Conservation (phyloP, 495 filamentous ascomycete species). For the Penicillium canariense region DNA sequence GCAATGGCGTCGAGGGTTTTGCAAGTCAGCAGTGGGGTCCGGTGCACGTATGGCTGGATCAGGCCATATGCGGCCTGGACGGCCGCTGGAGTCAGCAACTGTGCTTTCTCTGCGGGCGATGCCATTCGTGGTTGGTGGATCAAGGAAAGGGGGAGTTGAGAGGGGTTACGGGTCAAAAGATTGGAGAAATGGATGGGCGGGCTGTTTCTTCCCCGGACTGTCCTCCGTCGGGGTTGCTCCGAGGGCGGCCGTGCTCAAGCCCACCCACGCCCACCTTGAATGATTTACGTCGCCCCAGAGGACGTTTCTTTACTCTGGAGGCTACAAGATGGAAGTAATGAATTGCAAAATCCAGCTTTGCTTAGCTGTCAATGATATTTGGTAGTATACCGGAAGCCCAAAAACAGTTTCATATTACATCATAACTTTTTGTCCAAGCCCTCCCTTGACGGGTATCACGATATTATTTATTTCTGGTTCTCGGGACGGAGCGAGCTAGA, state of each 20-base stretch:
- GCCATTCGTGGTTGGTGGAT: slow-evolving; percentile 6
- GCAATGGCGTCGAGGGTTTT: slow-evolving; percentile 69
- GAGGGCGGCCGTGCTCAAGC: too few species aligned
- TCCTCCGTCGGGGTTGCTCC: neutral
- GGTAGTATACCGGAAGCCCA: slow-evolving; percentile 22
- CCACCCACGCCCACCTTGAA: neutral
- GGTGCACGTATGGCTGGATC: slow-evolving; percentile 75
- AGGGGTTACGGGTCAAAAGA: neutral
- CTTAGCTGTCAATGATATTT: slow-evolving; percentile 21
- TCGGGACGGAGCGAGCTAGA: slow-evolving; percentile 78
- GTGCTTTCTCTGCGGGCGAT: slow-evolving; percentile 39
- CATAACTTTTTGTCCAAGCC: slow-evolving; percentile 40
- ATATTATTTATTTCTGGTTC: slow-evolving; percentile 74
- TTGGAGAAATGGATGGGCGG: neutral
- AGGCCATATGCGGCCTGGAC: slow-evolving; percentile 67
- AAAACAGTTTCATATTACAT: slow-evolving; percentile 44
- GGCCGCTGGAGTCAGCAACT: slow-evolving; percentile 65
- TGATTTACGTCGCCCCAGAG: neutral
- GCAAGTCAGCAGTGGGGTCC: slow-evolving; percentile 78
- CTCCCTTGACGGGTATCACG: slow-evolving; percentile 27
- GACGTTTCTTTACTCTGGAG: neutral
- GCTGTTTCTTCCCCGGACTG: neutral
- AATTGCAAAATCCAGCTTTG: slow-evolving; percentile 1
- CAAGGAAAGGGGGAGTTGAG: neutral
- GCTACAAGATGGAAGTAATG: neutral